Base-by-base conservation (phyloP, 169 alveolate genomes). In the Cryptosporidium xiaoi region DNA sequence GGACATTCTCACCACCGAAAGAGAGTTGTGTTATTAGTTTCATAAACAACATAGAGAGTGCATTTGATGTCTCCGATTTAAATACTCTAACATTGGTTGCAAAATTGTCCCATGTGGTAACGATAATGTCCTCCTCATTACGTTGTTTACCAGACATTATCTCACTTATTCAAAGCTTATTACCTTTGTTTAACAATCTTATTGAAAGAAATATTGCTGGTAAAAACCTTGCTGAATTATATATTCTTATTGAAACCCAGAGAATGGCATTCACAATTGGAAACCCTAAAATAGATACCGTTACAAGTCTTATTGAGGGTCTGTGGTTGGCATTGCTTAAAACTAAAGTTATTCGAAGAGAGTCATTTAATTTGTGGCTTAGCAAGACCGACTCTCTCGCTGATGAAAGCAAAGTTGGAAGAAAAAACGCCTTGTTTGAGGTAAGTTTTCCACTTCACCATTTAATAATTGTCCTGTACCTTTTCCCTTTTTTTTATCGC, bases 391-490 rank as follows among this genome's bases (percentile, higher is more conserved):
- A 60, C 13, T 24, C 55, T 2, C 40, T 77, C 8, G 71, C 66
- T 24, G 87, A 77, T 16, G 77, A 77, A 36, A 77, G 87, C 65
- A 77, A 77, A 36, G 20, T 77, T 16, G 87, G 87, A 10, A 58
- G 87, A 29, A 77, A 77, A 60, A 77, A 77, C 29, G 87, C 87
- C 2, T 71, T 77, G 2, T 77, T 77, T 60, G 87, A 77, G 87
- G 87, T 77, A 77, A 77, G 87, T 77, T 62, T 18, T 2, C 51
- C 58, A 7, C n/a, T 4, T 31, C 15, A 8, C n/a, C n/a, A 51
- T 12, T 55, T n/a, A 13, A 40, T 8, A 40, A 8, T 40, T 40
- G 10, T 6, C 48, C 10, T 8, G 48, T 40, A 6, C 48, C 48
- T 1, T 8, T 3, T 8, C 48, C 48, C 48, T 1, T 0, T 24